Conservation (phyloP, 192 early-diverging fungal genomes). For the Gonapodya sp. region DNA sequence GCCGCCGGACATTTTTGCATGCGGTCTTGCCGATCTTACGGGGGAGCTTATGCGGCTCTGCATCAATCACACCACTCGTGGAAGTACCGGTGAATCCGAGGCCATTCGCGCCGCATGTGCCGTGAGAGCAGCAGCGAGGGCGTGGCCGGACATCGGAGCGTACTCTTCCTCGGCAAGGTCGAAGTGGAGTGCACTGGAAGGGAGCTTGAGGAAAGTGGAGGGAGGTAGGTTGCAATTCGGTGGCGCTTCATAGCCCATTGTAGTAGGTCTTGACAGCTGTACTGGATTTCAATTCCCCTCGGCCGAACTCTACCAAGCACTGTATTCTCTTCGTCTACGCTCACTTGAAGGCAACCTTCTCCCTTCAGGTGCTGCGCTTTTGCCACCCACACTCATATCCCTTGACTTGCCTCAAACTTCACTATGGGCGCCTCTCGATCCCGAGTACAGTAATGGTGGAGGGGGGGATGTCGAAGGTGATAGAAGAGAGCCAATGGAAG, state of each 20-base stretch:
- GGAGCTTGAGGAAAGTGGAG: neutral
- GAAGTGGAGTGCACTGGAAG: neutral
- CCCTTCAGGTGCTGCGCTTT: neutral
- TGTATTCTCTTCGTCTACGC: neutral
- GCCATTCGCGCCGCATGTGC: neutral
- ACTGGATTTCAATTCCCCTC: no score
- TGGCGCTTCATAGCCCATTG: no score
- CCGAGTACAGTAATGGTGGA: neutral
- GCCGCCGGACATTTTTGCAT: neutral
- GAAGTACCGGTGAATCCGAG: neutral
- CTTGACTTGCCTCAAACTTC: neutral
- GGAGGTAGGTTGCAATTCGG: neutral
- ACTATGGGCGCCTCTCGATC: neutral
- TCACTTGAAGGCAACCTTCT: neutral
- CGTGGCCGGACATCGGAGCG: neutral
- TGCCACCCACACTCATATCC: neutral
- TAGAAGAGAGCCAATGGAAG: neutral
- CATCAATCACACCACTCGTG: neutral
- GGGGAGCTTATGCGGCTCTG: constrained; percentile 5
- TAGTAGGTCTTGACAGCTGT: no score
- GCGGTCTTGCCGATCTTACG: constrained; percentile 7
- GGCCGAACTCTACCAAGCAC: no score
- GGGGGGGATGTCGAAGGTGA: neutral
- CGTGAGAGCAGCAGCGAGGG: neutral
- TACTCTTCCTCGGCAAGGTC: neutral